Conservation (phyloP, 176 grass and related monocot species). For the barley (Hordeum vulgare) region DNA sequence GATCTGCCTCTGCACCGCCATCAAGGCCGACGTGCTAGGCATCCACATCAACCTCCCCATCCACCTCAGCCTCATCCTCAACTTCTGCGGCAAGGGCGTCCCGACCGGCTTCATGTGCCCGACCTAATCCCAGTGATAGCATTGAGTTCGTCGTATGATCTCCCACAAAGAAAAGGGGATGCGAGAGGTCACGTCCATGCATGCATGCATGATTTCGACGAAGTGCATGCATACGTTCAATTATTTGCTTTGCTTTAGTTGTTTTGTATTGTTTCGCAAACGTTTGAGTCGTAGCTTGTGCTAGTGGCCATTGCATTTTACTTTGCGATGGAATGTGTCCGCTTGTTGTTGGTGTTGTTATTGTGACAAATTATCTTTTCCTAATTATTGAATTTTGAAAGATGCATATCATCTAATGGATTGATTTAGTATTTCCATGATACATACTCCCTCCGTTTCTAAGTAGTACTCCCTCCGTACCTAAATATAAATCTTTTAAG, state of each 20-base stretch:
- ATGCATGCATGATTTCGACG: not conserved
- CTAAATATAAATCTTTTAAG: no score
- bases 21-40: conserved; percentile 67
- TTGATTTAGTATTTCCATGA: not conserved
- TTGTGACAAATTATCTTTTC: not conserved
- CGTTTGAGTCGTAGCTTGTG: not conserved
- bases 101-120: conserved; percentile 81
- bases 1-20: conserved; percentile 52
- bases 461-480: no score
- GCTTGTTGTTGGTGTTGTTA: not conserved
- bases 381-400: not conserved
- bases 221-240: not conserved
- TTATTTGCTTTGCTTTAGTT: not conserved
- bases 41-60: conserved; percentile 73
- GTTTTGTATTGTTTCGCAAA: not conserved
- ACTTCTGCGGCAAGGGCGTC: conserved; percentile 84
- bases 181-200: not conserved
- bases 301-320: not conserved
- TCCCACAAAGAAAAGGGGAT: no score
- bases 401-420: not conserved
- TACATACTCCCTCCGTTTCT: no score
- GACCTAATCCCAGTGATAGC: not conserved
- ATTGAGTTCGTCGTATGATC: not conserved
- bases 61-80: conserved; percentile 79
- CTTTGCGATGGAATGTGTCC: not conserved